phyloP scores from a whole-genome alignment of 1,284 basidiomycete species.

The Fomitiporia mediterranea region DNA sequence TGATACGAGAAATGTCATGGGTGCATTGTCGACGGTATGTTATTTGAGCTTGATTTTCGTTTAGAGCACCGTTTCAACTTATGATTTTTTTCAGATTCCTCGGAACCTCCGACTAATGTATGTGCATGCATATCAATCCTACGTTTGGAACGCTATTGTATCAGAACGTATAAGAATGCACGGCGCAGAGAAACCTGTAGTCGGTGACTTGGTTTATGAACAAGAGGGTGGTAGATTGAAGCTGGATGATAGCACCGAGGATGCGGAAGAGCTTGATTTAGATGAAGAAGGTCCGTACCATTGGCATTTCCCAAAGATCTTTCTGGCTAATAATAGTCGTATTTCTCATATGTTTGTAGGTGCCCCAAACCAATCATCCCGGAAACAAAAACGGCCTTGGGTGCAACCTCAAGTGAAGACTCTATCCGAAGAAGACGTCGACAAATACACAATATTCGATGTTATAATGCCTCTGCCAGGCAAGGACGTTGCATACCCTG shows the following conservation, averaged over 20 bases:
- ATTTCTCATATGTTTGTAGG: not conserved
- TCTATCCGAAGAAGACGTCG: slow-evolving; percentile 70
- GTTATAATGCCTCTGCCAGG: slow-evolving; percentile 96
- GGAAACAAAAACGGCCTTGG: slow-evolving; percentile 44
- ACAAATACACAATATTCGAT: slow-evolving; percentile 84
- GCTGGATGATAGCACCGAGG: slow-evolving; percentile 30
- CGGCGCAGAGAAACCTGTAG: slow-evolving; percentile 72
- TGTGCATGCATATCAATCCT: slow-evolving; percentile 97
- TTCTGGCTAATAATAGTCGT: slow-evolving; percentile 2
- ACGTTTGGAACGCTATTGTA: slow-evolving; percentile 96
- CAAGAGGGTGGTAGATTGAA: slow-evolving; percentile 34
- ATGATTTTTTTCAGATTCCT: slow-evolving; percentile 64
- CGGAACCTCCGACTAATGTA: slow-evolving; percentile 95
- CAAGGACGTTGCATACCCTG: slow-evolving; percentile 86
- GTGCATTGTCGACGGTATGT: slow-evolving; percentile 77
- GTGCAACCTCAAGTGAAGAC: slow-evolving; percentile 68
- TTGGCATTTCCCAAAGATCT: not conserved
- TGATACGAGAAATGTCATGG: slow-evolving; percentile 78
- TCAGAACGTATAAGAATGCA: slow-evolving; percentile 84
- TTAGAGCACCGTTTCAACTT: no score
- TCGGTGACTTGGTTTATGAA: slow-evolving; percentile 79
- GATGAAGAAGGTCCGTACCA: slow-evolving; percentile 42
- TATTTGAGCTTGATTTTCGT: no score
- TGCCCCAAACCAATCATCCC: slow-evolving; percentile 28
- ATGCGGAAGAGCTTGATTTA: slow-evolving; percentile 31